Evolutionary conservation across 306 rosid species (phyloP), one percentile per base, ranked within the genome.

Genomic region (Adenanthera pavonina): DNA sequence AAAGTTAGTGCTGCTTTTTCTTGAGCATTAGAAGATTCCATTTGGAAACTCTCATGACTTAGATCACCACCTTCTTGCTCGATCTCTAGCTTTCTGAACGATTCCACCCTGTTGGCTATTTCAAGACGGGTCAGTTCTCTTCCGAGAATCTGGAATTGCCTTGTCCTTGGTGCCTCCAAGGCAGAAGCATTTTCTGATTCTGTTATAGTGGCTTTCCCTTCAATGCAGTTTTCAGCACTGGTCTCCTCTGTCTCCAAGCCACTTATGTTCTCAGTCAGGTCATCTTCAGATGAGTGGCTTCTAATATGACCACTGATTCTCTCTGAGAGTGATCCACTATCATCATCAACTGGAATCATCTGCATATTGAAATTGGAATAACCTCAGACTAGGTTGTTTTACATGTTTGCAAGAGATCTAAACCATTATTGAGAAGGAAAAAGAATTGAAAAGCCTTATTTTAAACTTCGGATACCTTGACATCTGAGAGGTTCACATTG

Each of bases 241-340:
- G 47, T 79, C 72, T 81, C 89, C 82, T 84, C 92, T 38, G 74
- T 41, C 78, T 81, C 95, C 6, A 84, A 71, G 67, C 88, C 87
- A 36, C 80, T 81, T 68, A 86, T 78, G 82, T 81, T 90, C 75
- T 84, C 89, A 0, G 46, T 61, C 71, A 90, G 85, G 38, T 88
- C 97, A 68, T 94, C 98, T 34, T 96, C 99, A 2, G 92, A 90
- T 46, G 99, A 96, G 87, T 82, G 81, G 89, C 76, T 86, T 89
- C 98, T 87, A 12, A 85, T 51, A 82, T 93, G 98, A 78, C 76
- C 71, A 80, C 87, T 84, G 77, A 89, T 84, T 74, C 90, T 83
- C 78, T 84, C 77, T 73, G 88, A 83, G 83, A 78, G 17, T 19
- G 79, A 73, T 67, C 81, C 91, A 36, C 87, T 89, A 56, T 66